phyloP scores from a whole-genome alignment of 2,329 filamentous ascomycete species.

The Ceratocystis harringtonii region DNA sequence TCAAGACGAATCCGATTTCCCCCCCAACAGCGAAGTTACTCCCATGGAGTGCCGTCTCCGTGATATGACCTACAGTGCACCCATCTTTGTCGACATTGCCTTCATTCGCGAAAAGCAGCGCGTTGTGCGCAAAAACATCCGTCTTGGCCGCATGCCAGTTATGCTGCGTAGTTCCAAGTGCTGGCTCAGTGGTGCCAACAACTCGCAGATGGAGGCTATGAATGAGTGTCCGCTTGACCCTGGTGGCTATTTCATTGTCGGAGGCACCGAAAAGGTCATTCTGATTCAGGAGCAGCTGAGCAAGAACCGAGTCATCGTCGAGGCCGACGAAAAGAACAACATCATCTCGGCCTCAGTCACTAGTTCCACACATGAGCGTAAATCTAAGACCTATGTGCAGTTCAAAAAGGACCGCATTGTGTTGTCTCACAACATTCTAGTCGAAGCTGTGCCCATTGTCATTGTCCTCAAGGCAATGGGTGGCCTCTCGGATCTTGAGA shows the following conservation, averaged over 20 bases:
- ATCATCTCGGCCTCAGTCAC: conserved; percentile 92
- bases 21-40: conserved; percentile 60
- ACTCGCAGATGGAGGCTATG: conserved; percentile 76
- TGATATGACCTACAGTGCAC: conserved; percentile 95
- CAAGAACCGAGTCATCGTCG: conserved; percentile 97
- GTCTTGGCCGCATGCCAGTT: conserved; percentile 81
- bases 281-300: conserved; percentile 95
- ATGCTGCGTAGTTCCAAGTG: conserved; percentile 97
- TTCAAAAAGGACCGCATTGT: conserved; percentile 86
- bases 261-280: conserved; percentile 96
- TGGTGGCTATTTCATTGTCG: conserved; percentile 94
- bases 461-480: conserved; percentile 88
- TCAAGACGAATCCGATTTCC: conserved; percentile 56
- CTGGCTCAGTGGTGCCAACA: conserved; percentile 66
- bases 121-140: conserved; percentile 59
- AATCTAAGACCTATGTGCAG: conserved; percentile 93
- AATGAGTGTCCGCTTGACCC: conserved; percentile 94
- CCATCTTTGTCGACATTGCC: conserved; percentile 81
- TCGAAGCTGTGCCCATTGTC: conserved; percentile 88
- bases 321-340: conserved; percentile 80
- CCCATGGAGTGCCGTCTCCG: conserved; percentile 93
- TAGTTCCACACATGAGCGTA: conserved; percentile 92
- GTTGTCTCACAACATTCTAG: conserved; percentile 82
- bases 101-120: conserved; percentile 70
- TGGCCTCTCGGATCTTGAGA: conserved; percentile 86